Evolutionary conservation across 1,284 basidiomycete genomes (phyloP).

Genomic region (Chiua sp.): DNA sequence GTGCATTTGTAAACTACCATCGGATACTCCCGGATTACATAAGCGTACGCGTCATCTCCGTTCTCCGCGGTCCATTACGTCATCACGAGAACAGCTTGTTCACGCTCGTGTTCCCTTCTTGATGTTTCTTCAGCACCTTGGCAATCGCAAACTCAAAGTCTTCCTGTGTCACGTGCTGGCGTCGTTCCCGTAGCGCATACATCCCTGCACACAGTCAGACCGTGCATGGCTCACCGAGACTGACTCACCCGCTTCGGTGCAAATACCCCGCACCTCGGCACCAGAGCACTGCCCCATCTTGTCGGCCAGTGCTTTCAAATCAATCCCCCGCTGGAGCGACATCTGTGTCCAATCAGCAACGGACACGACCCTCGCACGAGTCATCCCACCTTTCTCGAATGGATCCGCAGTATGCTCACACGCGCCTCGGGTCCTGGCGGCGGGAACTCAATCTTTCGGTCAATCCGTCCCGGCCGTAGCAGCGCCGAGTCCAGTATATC

Average conservation of each 20-base stretch:
- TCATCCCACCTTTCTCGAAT: slow-evolving; percentile 87
- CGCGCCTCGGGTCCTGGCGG: slow-evolving; percentile 98
- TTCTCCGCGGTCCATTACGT: background rate
- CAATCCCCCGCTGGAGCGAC: slow-evolving; percentile 98
- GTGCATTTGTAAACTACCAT: background rate
- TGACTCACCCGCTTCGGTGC: slow-evolving; percentile 90
- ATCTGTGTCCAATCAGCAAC: slow-evolving; percentile 58
- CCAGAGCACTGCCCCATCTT: slow-evolving; percentile 99
- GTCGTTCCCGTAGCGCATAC: slow-evolving; percentile 95
- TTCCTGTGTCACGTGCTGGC: slow-evolving; percentile 97
- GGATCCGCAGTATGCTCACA: slow-evolving; percentile 95
- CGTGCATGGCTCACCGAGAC: too few relatives aligned
- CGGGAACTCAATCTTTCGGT: slow-evolving; percentile 99
- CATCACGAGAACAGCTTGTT: slow-evolving; percentile 84
- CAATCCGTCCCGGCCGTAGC: slow-evolving; percentile 95
- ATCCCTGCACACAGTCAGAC: slow-evolving; percentile 61
- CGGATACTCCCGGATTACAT: slow-evolving; percentile 24
- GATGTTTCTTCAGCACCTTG: slow-evolving; percentile 93
- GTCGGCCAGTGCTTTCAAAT: slow-evolving; percentile 92
- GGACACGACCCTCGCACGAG: background rate
- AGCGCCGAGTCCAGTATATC: slow-evolving; percentile 97
- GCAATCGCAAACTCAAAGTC: slow-evolving; percentile 99
- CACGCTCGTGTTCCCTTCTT: slow-evolving; percentile 88
- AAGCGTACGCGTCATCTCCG: slow-evolving; percentile 25
- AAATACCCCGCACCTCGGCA: slow-evolving; percentile 98